Evolutionary conservation across 202 grass and related monocot species (phyloP).

Genomic region (Zoysia matrella): DNA sequence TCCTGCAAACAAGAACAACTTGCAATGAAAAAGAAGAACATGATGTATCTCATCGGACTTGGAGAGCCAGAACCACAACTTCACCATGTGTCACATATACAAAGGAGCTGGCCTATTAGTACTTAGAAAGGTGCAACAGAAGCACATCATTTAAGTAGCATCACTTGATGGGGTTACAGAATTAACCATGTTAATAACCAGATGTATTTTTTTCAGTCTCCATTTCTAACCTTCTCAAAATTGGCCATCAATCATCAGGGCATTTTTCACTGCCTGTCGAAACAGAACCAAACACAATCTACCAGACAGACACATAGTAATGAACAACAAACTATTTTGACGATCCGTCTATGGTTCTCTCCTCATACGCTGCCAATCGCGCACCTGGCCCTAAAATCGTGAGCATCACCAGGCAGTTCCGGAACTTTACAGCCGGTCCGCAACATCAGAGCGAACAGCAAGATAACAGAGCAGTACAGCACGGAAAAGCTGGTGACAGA

Average conservation of each 20-base stretch:
- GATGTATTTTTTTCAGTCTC: background rate
- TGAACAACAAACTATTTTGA: constrained; percentile 5
- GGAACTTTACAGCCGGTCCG: background rate
- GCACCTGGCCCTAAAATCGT: background rate
- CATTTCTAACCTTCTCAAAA: background rate
- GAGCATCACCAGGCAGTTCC: background rate
- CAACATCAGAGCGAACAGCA: background rate
- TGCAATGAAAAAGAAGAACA: constrained; percentile 4
- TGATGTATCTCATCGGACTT: constrained; percentile 5
- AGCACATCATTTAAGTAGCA: background rate
- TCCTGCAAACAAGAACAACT: background rate
- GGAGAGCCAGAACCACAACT: constrained; percentile 4
- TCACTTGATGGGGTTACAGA: constrained; percentile 10
- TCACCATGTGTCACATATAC: constrained; percentile 3
- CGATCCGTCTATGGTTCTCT: background rate
- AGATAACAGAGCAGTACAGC: background rate
- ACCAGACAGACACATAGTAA: background rate
- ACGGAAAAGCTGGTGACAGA: background rate
- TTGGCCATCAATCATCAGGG: background rate
- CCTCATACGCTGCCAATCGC: background rate
- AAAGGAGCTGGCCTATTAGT: constrained; percentile 1
- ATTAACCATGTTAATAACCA: constrained; percentile 15
- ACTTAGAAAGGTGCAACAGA: background rate
- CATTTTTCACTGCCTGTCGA: background rate
- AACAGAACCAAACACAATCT: background rate